These are phyloP conservation scores for Metschnikowia santaceciliae DNA, from an alignment of 805 yeast species.

Conservation along the genomic window DNA sequence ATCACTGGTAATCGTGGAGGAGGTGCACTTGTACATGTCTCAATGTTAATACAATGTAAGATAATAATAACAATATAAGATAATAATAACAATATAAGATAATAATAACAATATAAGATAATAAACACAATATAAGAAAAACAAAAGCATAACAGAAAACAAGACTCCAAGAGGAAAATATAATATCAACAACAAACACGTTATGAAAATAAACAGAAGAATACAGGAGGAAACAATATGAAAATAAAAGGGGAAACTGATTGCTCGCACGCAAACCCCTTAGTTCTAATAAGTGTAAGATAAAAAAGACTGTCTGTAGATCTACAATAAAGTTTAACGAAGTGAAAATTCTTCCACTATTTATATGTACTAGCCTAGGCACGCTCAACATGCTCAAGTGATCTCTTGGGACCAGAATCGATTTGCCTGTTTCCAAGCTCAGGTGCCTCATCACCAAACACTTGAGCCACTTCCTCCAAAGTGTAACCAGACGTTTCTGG, in stretches of 20 bases:
- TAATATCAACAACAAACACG: no score
- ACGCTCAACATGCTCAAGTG: constrained; percentile 12
- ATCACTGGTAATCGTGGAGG: not conserved
- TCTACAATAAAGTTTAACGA: not conserved
- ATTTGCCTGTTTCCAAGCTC: constrained; percentile 9
- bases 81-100: no score
- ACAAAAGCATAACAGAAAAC: no score
- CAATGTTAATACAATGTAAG: not conserved
- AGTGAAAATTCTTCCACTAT: not conserved
- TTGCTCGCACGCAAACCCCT: no score
- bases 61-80: not conserved
- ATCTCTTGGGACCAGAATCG: constrained; percentile 1
- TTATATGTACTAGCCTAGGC: not conserved
- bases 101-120: no score
- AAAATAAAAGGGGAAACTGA: no score
- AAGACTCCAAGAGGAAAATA: no score
- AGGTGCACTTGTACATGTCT: constrained; percentile 1
- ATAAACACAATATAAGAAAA: no score
- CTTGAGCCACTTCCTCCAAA: constrained; percentile 41
- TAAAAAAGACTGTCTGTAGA: no score
- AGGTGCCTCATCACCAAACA: constrained; percentile 34
- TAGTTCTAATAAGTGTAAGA: no score
- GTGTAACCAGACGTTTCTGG: constrained; percentile 43
- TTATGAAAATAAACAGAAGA: no score
- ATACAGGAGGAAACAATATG: no score